Evolutionary conservation across 768 basidiomycete species (phyloP).

Genomic region (Leucogyrophana mollusca): DNA sequence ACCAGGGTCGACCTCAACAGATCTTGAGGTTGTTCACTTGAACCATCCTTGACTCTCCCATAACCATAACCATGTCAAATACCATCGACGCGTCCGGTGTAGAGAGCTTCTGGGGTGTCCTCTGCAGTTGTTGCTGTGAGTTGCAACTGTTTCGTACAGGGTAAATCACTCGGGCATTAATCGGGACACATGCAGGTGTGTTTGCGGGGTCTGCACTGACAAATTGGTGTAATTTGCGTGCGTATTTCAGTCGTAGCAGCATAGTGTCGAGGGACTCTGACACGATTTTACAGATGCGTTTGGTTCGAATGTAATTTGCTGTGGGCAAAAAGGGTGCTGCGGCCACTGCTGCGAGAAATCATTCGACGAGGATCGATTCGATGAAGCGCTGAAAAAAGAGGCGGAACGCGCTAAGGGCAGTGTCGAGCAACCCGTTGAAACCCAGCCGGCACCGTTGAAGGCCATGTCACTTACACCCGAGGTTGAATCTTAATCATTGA

Average conservation of each 20-base stretch:
- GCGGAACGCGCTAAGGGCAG: slow-evolving; percentile 16
- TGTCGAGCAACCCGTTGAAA: slow-evolving; percentile 9
- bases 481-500: too few relatives aligned
- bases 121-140: too few relatives aligned
- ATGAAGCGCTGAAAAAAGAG: slow-evolving; percentile 24
- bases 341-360: slow-evolving; percentile 24
- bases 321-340: slow-evolving; percentile 26
- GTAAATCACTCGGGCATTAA: neutral
- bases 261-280: too few relatives aligned
- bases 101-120: too few relatives aligned
- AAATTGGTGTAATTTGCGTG: neutral
- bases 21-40: too few relatives aligned
- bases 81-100: too few relatives aligned
- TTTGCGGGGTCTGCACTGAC: neutral
- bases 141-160: neutral
- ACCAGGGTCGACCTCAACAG: too few relatives aligned
- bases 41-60: too few relatives aligned
- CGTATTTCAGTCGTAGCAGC: neutral
- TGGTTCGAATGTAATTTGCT: slow-evolving; percentile 20
- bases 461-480: too few relatives aligned
- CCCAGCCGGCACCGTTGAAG: slow-evolving; percentile 20
- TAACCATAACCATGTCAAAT: too few relatives aligned
- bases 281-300: slow-evolving; percentile 17
- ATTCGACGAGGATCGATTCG: slow-evolving; percentile 28
- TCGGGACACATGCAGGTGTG: neutral